These are phyloP conservation scores for Eucalyptus cloeziana DNA, from an alignment of 345 rosid species.

Conservation along the genomic window DNA sequence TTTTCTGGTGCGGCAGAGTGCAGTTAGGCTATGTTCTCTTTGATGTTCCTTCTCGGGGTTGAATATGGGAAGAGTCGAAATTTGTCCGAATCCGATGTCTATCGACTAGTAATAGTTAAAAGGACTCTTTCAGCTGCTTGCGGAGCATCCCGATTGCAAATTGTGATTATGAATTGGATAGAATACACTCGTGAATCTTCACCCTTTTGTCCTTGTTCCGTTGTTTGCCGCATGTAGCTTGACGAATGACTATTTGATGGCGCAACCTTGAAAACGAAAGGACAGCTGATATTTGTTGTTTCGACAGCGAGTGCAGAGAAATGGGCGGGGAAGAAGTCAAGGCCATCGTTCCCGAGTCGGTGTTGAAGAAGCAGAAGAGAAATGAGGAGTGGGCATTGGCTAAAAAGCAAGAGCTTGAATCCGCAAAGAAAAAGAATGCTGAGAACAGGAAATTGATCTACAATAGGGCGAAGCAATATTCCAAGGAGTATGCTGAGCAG, in stretches of 20 bases:
- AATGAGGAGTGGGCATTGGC: slow-evolving; percentile 52
- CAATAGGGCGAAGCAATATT: slow-evolving; percentile 37
- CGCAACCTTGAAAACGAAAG: background rate
- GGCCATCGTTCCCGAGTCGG: slow-evolving; percentile 45
- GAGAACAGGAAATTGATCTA: slow-evolving; percentile 41
- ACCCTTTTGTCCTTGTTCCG: background rate
- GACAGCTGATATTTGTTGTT: background rate
- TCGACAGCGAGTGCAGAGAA: background rate
- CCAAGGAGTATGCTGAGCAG: slow-evolving; percentile 38
- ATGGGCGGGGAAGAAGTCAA: slow-evolving; percentile 38
- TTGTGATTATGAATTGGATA: background rate
- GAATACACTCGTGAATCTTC: background rate
- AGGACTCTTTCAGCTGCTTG: background rate
- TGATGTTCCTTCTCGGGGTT: background rate
- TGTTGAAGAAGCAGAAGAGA: slow-evolving; percentile 64
- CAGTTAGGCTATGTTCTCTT: background rate
- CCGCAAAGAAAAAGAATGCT: slow-evolving; percentile 21
- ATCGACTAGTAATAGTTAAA: background rate
- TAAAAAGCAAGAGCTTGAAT: slow-evolving; percentile 26
- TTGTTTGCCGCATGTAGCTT: background rate
- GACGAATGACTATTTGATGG: background rate
- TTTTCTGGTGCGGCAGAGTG: background rate
- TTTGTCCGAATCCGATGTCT: background rate
- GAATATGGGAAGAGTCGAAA: background rate
- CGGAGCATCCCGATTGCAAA: background rate